Evolutionary conservation across 176 grass and related monocot genomes (phyloP).

Genomic region (Neostapfia colusana): DNA sequence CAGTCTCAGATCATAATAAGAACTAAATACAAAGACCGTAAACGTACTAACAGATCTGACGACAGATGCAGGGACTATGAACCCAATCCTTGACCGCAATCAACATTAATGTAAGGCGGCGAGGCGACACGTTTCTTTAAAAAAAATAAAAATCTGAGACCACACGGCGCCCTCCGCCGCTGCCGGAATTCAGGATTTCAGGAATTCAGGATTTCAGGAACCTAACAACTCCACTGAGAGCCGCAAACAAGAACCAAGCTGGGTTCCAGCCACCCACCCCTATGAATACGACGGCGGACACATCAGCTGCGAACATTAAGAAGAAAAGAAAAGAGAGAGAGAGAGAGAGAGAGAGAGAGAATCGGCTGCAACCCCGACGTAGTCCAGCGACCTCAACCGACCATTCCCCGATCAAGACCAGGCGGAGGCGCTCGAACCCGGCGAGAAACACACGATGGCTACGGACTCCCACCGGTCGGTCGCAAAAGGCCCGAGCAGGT

Average conservation of each 20-base stretch:
- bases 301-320: background rate
- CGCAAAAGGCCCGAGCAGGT: background rate
- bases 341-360: no score
- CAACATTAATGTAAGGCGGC: no score
- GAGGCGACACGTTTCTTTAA: no score
- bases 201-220: slow-evolving; percentile 16
- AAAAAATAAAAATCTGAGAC: background rate
- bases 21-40: background rate
- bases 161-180: background rate
- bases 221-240: slow-evolving; percentile 2
- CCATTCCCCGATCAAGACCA: background rate
- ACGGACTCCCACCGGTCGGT: background rate
- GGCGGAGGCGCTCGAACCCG: background rate
- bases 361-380: background rate
- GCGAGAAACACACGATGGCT: background rate
- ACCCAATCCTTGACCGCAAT: background rate
- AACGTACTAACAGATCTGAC: background rate
- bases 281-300: background rate
- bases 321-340: background rate
- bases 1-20: background rate
- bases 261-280: background rate
- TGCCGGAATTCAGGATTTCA: slow-evolving; percentile 7
- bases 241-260: background rate
- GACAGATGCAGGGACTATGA: background rate
- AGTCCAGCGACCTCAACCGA: background rate